These are phyloP conservation scores for Ulmus americana DNA, from an alignment of 331 rosid species.

Conservation along the genomic window DNA sequence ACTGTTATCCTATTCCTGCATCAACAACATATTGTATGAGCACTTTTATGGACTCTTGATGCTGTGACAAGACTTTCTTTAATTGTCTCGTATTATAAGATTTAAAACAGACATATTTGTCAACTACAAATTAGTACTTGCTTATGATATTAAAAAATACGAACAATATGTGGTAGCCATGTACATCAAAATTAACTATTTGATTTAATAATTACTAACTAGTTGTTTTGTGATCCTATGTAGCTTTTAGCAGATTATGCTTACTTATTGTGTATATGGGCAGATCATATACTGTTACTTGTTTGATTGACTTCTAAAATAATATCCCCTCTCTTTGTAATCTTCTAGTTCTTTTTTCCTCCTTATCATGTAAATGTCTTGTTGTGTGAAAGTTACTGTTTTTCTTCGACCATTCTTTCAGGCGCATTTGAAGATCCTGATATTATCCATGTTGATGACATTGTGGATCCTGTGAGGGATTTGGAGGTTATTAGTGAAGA, in stretches of 20 bases:
- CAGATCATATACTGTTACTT: background rate
- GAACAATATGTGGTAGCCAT: no score
- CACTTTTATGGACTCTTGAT: background rate
- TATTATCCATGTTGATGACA: constrained; percentile 88
- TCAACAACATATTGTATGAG: background rate
- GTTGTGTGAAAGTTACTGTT: background rate
- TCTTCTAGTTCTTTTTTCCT: background rate
- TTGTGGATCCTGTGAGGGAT: constrained; percentile 96
- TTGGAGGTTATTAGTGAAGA: constrained; percentile 80
- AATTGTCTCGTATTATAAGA: no score
- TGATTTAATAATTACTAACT: background rate
- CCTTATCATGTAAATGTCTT: background rate
- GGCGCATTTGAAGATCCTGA: constrained; percentile 99
- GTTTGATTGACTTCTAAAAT: background rate
- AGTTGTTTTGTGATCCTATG: background rate
- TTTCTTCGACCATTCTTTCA: constrained; percentile 5
- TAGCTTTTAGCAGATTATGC: background rate
- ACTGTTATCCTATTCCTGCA: background rate
- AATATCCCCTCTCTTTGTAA: background rate
- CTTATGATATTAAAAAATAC: no score
- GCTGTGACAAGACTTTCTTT: no score
- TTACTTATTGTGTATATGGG: background rate
- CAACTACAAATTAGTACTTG: no score
- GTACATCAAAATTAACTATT: no score
- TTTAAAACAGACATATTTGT: no score